phyloP scores from a whole-genome alignment of 2,329 filamentous ascomycete genomes.

The Neonectria neomacrospora region DNA sequence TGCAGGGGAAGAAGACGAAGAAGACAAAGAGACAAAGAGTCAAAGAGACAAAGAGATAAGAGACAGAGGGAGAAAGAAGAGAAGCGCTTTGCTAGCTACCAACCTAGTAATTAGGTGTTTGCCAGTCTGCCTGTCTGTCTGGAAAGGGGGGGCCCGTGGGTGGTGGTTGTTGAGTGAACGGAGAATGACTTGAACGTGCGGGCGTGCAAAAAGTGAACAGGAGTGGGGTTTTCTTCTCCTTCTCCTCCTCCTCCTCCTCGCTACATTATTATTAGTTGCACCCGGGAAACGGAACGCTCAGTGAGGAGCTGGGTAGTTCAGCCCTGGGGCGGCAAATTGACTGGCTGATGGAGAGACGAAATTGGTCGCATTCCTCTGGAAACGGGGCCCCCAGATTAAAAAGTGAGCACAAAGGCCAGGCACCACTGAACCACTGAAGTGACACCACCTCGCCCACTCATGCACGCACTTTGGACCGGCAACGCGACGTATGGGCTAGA shows the following conservation, averaged over 20 bases:
- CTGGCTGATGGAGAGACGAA: slow-evolving; percentile 35
- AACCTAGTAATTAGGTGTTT: not conserved
- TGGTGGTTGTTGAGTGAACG: slow-evolving; percentile 28
- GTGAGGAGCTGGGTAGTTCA: not conserved
- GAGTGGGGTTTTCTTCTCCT: slow-evolving; percentile 22
- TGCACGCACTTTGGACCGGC: slow-evolving; percentile 43
- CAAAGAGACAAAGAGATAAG: too few species aligned
- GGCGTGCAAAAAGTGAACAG: slow-evolving; percentile 20
- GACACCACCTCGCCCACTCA: slow-evolving; percentile 36
- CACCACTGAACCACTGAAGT: slow-evolving; percentile 9
- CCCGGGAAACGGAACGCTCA: not conserved
- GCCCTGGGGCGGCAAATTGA: slow-evolving; percentile 20
- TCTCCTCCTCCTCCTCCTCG: not conserved
- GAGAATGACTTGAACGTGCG: slow-evolving; percentile 2
- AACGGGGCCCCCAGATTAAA: slow-evolving; percentile 31
- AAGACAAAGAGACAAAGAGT: slow-evolving; percentile 1
- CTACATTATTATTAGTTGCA: not conserved
- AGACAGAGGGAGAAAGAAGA: too few species aligned
- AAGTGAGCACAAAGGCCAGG: slow-evolving; percentile 18
- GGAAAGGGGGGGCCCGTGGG: slow-evolving; percentile 8
- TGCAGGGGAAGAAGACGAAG: slow-evolving; percentile 14
- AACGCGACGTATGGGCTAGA: slow-evolving; percentile 15
- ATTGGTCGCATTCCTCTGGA: slow-evolving; percentile 44
- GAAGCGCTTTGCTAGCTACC: slow-evolving; percentile 1
- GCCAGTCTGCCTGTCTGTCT: slow-evolving; percentile 23